Evolutionary conservation across 2,329 filamentous ascomycete species (phyloP).

Genomic region (Helotiales sp.): DNA sequence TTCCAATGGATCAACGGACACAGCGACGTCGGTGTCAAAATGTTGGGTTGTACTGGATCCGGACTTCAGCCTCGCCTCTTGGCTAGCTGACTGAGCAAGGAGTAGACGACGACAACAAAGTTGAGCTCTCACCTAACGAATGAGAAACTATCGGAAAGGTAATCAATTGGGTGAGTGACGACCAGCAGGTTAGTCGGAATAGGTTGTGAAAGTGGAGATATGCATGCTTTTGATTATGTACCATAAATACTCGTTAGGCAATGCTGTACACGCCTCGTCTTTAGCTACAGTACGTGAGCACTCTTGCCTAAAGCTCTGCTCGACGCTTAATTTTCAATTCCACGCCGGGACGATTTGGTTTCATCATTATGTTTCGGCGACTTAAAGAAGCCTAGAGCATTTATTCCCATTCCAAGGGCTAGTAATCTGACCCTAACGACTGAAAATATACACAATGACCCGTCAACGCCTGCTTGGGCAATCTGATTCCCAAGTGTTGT

Average conservation of each 20-base stretch:
- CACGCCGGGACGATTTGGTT: not conserved
- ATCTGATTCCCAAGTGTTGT: not conserved
- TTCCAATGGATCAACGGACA: constrained; percentile 4
- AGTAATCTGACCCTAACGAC: not conserved
- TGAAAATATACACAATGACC: not conserved
- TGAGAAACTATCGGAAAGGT: not conserved
- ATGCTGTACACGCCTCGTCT: constrained; percentile 4
- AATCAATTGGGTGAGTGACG: too few relatives aligned
- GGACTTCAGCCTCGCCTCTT: constrained; percentile 12
- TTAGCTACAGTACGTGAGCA: constrained; percentile 6
- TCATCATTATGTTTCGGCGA: not conserved
- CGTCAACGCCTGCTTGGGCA: not conserved
- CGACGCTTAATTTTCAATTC: not conserved
- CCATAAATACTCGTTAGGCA: not conserved
- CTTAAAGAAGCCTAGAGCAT: not conserved
- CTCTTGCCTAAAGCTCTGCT: constrained; percentile 7
- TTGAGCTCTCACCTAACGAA: not conserved
- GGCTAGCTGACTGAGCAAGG: not conserved
- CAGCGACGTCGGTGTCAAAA: constrained; percentile 9
- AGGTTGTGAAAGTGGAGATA: too few relatives aligned
- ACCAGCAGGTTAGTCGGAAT: too few relatives aligned
- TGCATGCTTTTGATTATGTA: too few relatives aligned
- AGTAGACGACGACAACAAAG: not conserved
- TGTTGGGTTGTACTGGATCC: constrained; percentile 5
- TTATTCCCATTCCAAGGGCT: not conserved